phyloP scores from a whole-genome alignment of 139 green algal species.

The Chlorella sp. region DNA sequence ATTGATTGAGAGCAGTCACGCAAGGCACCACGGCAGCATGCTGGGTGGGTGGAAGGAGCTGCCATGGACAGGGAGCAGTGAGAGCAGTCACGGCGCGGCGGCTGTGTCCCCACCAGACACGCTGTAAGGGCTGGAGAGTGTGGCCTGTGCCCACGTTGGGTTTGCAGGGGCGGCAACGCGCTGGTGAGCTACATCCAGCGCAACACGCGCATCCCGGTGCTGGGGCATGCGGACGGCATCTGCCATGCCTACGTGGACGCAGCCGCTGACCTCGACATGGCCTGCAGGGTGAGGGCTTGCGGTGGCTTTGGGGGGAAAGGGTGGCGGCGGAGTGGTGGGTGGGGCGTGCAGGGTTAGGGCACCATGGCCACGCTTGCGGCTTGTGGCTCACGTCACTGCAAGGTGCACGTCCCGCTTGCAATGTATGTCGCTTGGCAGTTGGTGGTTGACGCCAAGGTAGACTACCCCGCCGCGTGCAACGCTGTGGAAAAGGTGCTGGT shows the following conservation, averaged over 20 bases:
- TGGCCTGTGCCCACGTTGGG: too few relatives aligned
- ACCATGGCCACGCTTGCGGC: neutral
- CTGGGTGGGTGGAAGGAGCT: too few relatives aligned
- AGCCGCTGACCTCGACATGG: constrained; percentile 50
- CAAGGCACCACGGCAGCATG: too few relatives aligned
- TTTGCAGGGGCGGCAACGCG: constrained; percentile 77
- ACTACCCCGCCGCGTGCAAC: constrained; percentile 99
- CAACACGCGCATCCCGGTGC: constrained; percentile 95
- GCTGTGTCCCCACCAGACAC: too few relatives aligned
- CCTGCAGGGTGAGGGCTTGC: constrained; percentile 30
- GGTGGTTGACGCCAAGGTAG: constrained; percentile 83
- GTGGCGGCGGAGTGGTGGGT: too few relatives aligned
- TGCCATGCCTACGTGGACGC: constrained; percentile 95
- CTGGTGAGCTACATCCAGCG: constrained; percentile 52
- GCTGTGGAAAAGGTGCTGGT: constrained; percentile 82
- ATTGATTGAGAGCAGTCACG: too few relatives aligned
- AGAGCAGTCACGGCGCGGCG: too few relatives aligned
- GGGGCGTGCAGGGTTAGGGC: neutral
- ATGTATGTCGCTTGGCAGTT: constrained; percentile 53
- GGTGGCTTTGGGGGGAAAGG: too few relatives aligned
- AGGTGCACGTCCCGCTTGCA: neutral
- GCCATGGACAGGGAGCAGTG: too few relatives aligned
- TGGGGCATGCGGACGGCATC: constrained; percentile 97
- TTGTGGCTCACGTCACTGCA: neutral
- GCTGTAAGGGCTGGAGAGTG: too few relatives aligned